Conservation (phyloP, 164 flowering plant species). For the Piper longum region DNA sequence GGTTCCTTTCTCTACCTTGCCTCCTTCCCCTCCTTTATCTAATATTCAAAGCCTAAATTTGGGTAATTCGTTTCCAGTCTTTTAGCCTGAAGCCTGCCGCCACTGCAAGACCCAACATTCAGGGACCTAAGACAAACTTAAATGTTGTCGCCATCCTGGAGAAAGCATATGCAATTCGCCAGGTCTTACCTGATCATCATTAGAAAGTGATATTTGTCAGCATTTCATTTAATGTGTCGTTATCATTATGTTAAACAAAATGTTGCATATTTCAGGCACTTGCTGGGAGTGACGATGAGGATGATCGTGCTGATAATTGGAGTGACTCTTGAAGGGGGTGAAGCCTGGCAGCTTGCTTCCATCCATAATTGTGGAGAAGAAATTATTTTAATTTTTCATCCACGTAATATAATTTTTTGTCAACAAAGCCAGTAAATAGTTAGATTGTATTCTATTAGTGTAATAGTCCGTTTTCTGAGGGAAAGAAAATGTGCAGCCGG, state of each 20-base stretch:
- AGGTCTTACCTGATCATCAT: conserved; percentile 26
- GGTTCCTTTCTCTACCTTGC: not conserved
- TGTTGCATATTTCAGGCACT: conserved; percentile 31
- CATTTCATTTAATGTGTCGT: conserved; percentile 2
- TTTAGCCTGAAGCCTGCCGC: conserved; percentile 78
- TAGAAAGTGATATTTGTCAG: too few relatives aligned
- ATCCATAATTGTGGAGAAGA: not conserved
- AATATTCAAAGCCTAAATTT: not conserved
- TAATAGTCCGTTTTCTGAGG: too few relatives aligned
- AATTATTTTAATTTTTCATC: not conserved
- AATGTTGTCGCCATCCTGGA: conserved; percentile 92
- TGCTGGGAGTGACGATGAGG: conserved; percentile 92
- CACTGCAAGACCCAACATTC: conserved; percentile 50
- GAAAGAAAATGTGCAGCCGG: not conserved
- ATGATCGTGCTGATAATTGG: conserved; percentile 71
- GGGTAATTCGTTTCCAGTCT: conserved; percentile 34
- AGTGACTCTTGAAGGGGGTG: conserved; percentile 43
- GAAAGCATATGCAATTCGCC: conserved; percentile 94
- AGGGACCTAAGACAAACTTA: conserved; percentile 74
- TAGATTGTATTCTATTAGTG: not conserved
- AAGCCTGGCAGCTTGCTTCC: not conserved
- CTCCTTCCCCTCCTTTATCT: not conserved
- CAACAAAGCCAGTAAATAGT: not conserved
- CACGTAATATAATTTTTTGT: not conserved
- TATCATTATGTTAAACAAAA: not conserved